phyloP scores from a whole-genome alignment of 306 rosid genomes.

The Acacia acuminata region DNA sequence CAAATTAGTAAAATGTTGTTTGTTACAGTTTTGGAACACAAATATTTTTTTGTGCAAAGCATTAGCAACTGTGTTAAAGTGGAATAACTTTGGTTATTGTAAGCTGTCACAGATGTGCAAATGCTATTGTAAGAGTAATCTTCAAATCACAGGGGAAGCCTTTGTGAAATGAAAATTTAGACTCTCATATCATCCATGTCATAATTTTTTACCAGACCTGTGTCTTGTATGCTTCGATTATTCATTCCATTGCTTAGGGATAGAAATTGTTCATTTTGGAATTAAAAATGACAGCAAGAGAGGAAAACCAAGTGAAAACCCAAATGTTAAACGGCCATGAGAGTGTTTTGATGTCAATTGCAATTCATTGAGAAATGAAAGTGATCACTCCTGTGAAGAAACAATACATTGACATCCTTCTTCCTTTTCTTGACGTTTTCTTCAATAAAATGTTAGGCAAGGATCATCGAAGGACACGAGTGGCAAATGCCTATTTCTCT shows the following conservation, averaged over 20 bases:
- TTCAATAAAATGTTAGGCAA: conserved; percentile 59
- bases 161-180: background rate
- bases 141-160: background rate
- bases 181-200: background rate
- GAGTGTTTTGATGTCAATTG: conserved; percentile 2
- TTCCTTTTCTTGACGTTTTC: conserved; percentile 24
- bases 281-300: background rate
- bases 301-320: background rate
- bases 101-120: background rate
- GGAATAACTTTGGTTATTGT: no score
- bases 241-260: background rate
- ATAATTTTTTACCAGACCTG: background rate
- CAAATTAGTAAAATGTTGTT: no score
- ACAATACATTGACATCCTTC: conserved; percentile 13
- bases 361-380: conserved; percentile 28
- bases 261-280: conserved; percentile 16
- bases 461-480: conserved; percentile 87
- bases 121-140: background rate
- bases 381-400: conserved; percentile 18
- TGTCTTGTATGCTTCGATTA: background rate
- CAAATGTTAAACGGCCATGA: background rate
- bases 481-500: conserved; percentile 96
- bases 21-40: no score
- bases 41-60: no score
- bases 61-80: no score